These are phyloP conservation scores for Flammula alnicola DNA, from an alignment of 1,284 basidiomycete genomes.

Conservation along the genomic window DNA sequence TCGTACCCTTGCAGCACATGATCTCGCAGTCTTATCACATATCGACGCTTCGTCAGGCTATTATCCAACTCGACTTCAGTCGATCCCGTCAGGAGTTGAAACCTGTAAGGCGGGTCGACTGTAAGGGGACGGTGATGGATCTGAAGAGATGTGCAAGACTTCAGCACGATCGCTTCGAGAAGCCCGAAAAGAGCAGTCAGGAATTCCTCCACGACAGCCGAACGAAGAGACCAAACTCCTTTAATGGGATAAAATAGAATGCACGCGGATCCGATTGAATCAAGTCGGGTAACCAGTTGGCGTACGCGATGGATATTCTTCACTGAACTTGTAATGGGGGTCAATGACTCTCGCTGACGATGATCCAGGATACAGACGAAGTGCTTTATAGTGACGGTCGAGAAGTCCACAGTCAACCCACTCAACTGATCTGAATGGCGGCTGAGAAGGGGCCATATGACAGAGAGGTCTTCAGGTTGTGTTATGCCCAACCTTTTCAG, in stretches of 20 bases:
- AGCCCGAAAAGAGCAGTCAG: constrained; percentile 15
- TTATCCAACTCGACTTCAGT: not conserved
- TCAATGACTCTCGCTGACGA: constrained; percentile 6
- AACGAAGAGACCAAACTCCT: constrained; percentile 14
- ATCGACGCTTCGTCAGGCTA: not conserved
- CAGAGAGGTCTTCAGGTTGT: constrained; percentile 5
- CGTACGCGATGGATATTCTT: constrained; percentile 15
- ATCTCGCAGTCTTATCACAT: not conserved
- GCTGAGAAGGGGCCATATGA: constrained; percentile 12
- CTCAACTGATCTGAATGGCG: constrained; percentile 15
- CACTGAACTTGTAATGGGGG: constrained; percentile 13
- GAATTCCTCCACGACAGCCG: constrained; percentile 13
- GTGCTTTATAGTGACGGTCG: constrained; percentile 10
- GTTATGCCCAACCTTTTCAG: constrained; percentile 7
- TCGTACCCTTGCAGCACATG: constrained; percentile 13
- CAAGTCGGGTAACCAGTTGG: constrained; percentile 12
- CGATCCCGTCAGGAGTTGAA: constrained; percentile 1
- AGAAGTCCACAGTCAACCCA: constrained; percentile 15
- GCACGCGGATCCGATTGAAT: constrained; percentile 12
- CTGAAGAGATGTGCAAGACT: constrained; percentile 14
- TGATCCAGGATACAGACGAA: constrained; percentile 16
- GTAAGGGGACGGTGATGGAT: constrained; percentile 15
- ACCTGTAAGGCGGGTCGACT: constrained; percentile 13
- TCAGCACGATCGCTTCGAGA: constrained; percentile 7
- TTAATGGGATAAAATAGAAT: constrained; percentile 16